These are phyloP conservation scores for Malassezia dermatis DNA, from an alignment of 1,284 basidiomycete genomes.

Conservation along the genomic window DNA sequence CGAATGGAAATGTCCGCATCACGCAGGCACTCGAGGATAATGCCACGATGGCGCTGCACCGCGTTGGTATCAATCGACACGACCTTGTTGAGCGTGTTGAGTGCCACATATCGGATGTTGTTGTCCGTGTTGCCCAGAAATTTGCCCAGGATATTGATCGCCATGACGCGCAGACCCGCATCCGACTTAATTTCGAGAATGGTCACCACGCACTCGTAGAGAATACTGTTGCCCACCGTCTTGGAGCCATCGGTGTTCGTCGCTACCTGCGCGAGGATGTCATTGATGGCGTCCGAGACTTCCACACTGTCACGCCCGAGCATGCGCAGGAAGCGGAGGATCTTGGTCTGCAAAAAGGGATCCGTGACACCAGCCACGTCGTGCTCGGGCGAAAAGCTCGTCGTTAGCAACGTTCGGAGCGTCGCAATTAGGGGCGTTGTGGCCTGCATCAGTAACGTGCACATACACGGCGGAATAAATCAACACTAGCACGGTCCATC, in stretches of 20 bases:
- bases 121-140: conserved; percentile 97
- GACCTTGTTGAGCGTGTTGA: conserved; percentile 97
- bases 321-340: conserved; percentile 80
- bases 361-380: conserved; percentile 99
- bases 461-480: conserved; percentile 60
- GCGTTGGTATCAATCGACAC: conserved; percentile 96
- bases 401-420: conserved; percentile 86
- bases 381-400: conserved; percentile 96
- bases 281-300: conserved; percentile 91
- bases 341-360: conserved; percentile 94
- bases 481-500: conserved; percentile 61
- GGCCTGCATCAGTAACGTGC: conserved; percentile 54
- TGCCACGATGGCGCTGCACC: conserved; percentile 93
- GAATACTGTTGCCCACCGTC: conserved; percentile 94
- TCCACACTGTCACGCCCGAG: conserved; percentile 74
- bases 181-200: conserved; percentile 98
- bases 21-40: conserved; percentile 91
- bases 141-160: conserved; percentile 97
- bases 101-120: conserved; percentile 93
- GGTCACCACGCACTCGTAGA: conserved; percentile 94
- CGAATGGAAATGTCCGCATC: conserved; percentile 99
- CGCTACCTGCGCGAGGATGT: conserved; percentile 94
- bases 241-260: conserved; percentile 97
- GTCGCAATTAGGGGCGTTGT: conserved; percentile 75
- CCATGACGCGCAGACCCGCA: conserved; percentile 90